A percentile compares a stretch with the other conserved stretches of the same genome.
These are phyloP conservation scores for Plasmopara muralis DNA, from an alignment of 352 stramenopile genomes.

Conservation along the genomic window DNA sequence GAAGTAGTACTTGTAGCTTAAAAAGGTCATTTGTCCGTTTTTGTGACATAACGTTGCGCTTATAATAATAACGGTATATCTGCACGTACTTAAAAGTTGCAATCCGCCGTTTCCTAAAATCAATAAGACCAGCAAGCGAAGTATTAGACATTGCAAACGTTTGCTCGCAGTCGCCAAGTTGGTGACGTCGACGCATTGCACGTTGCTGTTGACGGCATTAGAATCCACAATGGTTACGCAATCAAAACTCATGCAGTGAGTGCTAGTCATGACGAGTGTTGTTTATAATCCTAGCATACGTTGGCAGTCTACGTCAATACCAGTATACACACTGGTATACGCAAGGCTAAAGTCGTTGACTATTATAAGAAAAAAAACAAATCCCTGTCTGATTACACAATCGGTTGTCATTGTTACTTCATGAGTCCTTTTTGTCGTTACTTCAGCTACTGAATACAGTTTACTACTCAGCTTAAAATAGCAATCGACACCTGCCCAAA, in stretches of 20 bases:
- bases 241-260: too few relatives aligned
- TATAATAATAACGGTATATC: too few relatives aligned
- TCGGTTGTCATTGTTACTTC: not conserved
- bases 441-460: constrained; percentile 3
- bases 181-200: not conserved
- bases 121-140: not conserved
- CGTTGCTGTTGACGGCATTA: not conserved
- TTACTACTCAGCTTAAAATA: constrained; percentile 13
- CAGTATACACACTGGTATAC: not conserved
- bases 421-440: not conserved
- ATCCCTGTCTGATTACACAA: not conserved
- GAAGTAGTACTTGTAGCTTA: too few relatives aligned
- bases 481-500: constrained; percentile 3
- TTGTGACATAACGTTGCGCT: too few relatives aligned
- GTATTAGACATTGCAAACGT: not conserved
- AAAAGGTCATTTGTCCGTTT: too few relatives aligned
- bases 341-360: not conserved
- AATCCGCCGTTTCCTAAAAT: too few relatives aligned
- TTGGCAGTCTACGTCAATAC: not conserved
- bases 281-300: not conserved
- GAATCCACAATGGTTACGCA: not conserved
- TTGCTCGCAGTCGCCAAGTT: constrained; percentile 11
- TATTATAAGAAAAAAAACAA: too few relatives aligned
- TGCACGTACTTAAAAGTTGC: too few relatives aligned
- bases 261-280: too few relatives aligned